Evolutionary conservation across 768 basidiomycete genomes (phyloP), one percentile per base, ranked within the genome.

Genomic region (Leccinum fibrillosum): DNA sequence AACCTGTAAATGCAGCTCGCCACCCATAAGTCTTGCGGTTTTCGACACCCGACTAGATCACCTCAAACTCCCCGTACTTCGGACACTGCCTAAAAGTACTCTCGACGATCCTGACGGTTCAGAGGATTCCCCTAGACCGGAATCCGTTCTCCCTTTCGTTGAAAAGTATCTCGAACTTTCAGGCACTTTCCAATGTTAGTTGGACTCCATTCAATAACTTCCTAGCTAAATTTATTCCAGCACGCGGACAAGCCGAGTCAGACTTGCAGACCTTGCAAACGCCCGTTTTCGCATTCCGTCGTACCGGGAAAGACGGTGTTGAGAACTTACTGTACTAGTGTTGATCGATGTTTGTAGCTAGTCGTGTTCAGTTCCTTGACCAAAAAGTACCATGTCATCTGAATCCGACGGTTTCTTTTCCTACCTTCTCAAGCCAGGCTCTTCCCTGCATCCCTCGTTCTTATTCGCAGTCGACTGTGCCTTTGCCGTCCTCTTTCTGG

Each of bases 381-480:
- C 30, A 34, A 10, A 9, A 19, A 52, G 12, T 7, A 51, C 25
- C 50, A 71, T 72, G 66, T 28, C 70, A 11, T 55, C 69, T 28
- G 64, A 65, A 50, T 49, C 55, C n/a, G 61, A 66, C 45, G 56
- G 15, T n/a, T 81, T 88, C 65, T 69, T 90, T 59, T 72, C 80
- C 19, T 76, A 79, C 59, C 77, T 94, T 57, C 77, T 94, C 13
- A 80, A 76, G 51, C 89, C 91, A 10, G 90, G 90, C 23, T 91
- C 89, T 2, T 88, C 89, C 2, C 74, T 90, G n/a, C 74, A 89
- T 57, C 88, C 89, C 0, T 79, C 77, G 0, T 90, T 90, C 68
- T 78, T 90, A 1, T 69, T 84, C 59, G 73, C 82, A 8, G 77
- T 89, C 35, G 88, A 92, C 69, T 77, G 74, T 50, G 80, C 84